Conservation (phyloP, 2,329 filamentous ascomycete genomes). For the Trichoderma simmonsii region DNA sequence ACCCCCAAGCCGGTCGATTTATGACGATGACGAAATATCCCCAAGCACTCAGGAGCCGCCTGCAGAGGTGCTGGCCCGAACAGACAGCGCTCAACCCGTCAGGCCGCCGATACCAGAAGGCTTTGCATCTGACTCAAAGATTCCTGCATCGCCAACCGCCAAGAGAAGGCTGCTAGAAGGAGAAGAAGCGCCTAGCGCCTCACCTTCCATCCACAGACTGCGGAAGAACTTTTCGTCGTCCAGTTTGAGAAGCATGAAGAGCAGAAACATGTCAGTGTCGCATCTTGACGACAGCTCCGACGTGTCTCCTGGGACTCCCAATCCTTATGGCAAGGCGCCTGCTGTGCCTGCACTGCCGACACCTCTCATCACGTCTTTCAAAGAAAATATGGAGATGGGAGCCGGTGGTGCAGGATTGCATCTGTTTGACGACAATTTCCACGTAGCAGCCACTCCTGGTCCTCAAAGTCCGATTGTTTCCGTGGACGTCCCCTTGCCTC, state of each 20-base stretch:
- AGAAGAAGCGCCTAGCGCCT: slow-evolving; percentile 46
- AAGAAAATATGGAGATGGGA: slow-evolving; percentile 50
- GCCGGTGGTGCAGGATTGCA: slow-evolving; percentile 64
- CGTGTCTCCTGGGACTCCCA: slow-evolving; percentile 70
- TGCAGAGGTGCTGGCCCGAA: not conserved
- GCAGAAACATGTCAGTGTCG: slow-evolving; percentile 68
- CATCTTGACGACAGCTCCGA: slow-evolving; percentile 61
- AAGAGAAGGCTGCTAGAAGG: slow-evolving; percentile 34
- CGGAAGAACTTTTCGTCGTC: slow-evolving; percentile 69
- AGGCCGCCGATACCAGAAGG: slow-evolving; percentile 29
- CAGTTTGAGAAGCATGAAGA: slow-evolving; percentile 68
- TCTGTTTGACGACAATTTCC: slow-evolving; percentile 80
- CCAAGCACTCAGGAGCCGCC: slow-evolving; percentile 13
- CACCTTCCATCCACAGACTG: slow-evolving; percentile 50
- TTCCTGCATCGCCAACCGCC: slow-evolving; percentile 32
- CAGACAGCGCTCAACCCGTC: slow-evolving; percentile 10
- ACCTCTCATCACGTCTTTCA: slow-evolving; percentile 61
- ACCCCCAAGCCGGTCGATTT: slow-evolving; percentile 19
- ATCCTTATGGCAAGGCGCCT: slow-evolving; percentile 55
- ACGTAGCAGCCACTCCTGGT: slow-evolving; percentile 61
- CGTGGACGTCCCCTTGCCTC: slow-evolving; percentile 65
- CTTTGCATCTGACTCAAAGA: slow-evolving; percentile 28
- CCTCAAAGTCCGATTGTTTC: slow-evolving; percentile 62
- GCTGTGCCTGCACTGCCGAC: slow-evolving; percentile 63
- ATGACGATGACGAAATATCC: slow-evolving; percentile 14